Evolutionary conservation across 129 eudicot genomes (phyloP).

Genomic region (Calendula officinalis): DNA sequence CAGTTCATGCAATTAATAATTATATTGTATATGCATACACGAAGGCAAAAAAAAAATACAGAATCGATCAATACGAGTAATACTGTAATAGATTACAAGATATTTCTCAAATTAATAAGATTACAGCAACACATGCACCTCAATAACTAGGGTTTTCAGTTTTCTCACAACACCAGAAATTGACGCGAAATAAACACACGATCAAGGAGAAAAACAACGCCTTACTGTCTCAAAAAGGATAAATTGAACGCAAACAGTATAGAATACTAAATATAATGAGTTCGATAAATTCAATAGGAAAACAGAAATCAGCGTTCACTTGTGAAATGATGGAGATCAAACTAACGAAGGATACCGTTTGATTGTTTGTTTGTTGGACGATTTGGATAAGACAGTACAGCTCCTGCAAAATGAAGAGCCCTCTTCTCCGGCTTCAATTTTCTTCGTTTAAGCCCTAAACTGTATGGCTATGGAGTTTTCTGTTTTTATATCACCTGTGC

Average conservation of each 20-base stretch:
- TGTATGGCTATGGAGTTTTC: constrained; percentile 29
- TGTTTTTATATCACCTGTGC: constrained; percentile 43
- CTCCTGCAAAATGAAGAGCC: constrained; percentile 43
- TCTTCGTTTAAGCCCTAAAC: constrained; percentile 70
- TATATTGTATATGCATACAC: not conserved
- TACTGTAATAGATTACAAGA: not conserved
- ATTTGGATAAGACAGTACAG: constrained; percentile 25
- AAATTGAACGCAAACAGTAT: not conserved
- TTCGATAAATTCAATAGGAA: not conserved
- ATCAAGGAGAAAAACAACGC: not conserved
- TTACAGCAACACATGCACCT: not conserved
- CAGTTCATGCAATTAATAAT: constrained; percentile 13
- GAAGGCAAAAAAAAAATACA: not conserved
- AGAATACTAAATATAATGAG: constrained; percentile 8
- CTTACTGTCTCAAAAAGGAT: no score
- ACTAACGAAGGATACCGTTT: constrained; percentile 7
- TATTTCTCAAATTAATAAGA: not conserved
- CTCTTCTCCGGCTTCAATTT: constrained; percentile 63
- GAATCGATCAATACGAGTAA: not conserved
- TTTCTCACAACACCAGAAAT: not conserved
- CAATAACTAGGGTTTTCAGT: constrained; percentile 17
- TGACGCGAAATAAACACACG: not conserved
- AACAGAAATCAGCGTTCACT: not conserved
- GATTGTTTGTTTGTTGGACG: constrained; percentile 18
- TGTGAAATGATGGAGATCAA: constrained; percentile 12